A percentile compares a stretch with the other conserved stretches of the same genome.
phyloP scores from a whole-genome alignment of 306 rosid species.

The Cucurbita pepo region DNA sequence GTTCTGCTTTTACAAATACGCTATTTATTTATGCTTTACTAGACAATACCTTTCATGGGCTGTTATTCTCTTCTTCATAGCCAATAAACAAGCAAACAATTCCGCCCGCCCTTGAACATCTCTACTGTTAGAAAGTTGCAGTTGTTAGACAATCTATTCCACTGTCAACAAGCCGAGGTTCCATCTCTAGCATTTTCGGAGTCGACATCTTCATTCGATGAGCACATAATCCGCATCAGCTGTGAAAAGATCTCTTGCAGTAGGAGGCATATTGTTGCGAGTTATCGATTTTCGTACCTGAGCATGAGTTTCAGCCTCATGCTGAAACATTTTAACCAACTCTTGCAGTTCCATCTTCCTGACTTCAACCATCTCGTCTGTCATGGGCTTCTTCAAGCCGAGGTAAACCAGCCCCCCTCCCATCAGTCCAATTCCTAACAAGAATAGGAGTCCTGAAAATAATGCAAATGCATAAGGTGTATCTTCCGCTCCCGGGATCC shows the following conservation, averaged over 20 bases:
- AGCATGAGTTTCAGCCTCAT: slow-evolving; percentile 88
- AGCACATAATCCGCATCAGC: slow-evolving; percentile 22
- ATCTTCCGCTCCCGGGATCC: slow-evolving; percentile 53
- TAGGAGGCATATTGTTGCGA: slow-evolving; percentile 57
- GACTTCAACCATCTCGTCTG: slow-evolving; percentile 44
- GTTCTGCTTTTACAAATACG: neutral
- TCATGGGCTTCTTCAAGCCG: slow-evolving; percentile 51
- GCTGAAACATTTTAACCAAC: slow-evolving; percentile 68
- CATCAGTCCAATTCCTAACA: slow-evolving; percentile 39
- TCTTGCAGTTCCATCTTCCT: slow-evolving; percentile 73
- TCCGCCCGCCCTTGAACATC: neutral
- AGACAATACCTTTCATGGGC: neutral
- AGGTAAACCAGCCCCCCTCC: slow-evolving; percentile 51
- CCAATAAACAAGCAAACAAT: neutral
- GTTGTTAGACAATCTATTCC: neutral
- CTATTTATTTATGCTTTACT: neutral
- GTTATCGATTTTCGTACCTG: slow-evolving; percentile 38
- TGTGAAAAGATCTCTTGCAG: slow-evolving; percentile 42
- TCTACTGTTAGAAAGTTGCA: neutral
- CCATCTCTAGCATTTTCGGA: neutral
- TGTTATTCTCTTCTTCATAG: neutral
- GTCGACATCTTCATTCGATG: slow-evolving; percentile 8
- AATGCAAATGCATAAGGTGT: slow-evolving; percentile 80
- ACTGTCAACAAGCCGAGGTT: neutral
- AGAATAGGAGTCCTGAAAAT: slow-evolving; percentile 43